phyloP scores from a whole-genome alignment of 106 monocot species.

The Phalaenopsis equestris region DNA sequence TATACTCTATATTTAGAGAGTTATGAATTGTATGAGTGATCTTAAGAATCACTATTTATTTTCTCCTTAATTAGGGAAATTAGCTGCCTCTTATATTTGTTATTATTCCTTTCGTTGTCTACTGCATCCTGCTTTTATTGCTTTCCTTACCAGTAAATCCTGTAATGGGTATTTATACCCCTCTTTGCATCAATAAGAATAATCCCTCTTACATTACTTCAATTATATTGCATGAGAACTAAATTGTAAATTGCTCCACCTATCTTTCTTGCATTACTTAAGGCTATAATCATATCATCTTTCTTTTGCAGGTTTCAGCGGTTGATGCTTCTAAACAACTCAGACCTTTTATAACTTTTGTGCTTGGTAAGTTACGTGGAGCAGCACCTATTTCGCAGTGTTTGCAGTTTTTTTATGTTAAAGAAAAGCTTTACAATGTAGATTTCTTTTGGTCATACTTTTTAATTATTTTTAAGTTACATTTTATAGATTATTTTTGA shows the following conservation, averaged over 20 bases:
- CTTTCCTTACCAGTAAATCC: too few species aligned
- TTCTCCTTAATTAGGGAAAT: too few species aligned
- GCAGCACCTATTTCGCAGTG: background rate
- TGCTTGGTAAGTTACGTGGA: background rate
- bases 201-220: too few species aligned
- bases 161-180: too few species aligned
- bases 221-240: background rate
- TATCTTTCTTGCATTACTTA: background rate
- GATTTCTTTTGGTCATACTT: background rate
- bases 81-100: too few species aligned
- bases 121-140: too few species aligned
- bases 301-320: constrained; percentile 1
- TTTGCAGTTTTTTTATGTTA: background rate
- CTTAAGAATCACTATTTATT: too few species aligned
- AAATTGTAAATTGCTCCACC: background rate
- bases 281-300: background rate
- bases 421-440: background rate
- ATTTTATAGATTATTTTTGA: background rate
- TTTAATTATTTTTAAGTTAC: background rate
- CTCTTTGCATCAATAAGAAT: too few species aligned
- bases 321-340: background rate
- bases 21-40: too few species aligned
- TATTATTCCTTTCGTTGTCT: too few species aligned
- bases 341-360: constrained; percentile 10
- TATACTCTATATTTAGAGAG: too few species aligned